Percentiles rank a stretch among this genome's conserved stretches.
These are phyloP conservation scores for Psilocybe subaeruginosa DNA, from an alignment of 768 basidiomycete species.

Conservation along the genomic window DNA sequence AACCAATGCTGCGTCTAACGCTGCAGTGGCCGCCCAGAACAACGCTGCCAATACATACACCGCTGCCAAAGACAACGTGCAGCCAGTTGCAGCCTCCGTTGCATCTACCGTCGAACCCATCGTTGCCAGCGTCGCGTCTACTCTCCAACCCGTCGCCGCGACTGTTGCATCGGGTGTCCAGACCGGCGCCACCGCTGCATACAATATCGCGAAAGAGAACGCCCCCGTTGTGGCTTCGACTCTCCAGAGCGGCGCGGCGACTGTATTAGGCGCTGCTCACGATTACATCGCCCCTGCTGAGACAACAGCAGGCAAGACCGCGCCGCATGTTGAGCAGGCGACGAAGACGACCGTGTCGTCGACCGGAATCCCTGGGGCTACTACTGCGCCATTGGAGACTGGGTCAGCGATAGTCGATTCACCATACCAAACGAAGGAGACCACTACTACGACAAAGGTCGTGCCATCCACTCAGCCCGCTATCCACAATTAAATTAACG, in stretches of 20 bases:
- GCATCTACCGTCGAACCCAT: background rate
- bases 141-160: background rate
- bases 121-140: background rate
- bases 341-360: background rate
- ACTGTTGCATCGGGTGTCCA: slow-evolving; percentile 3
- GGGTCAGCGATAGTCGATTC: slow-evolving; percentile 32
- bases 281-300: background rate
- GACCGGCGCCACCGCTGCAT: background rate
- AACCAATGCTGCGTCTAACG: background rate
- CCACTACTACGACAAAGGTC: slow-evolving; percentile 18
- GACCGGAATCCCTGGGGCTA: slow-evolving; percentile 17
- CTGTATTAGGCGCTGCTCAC: slow-evolving; percentile 24
- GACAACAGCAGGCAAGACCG: background rate
- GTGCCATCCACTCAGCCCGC: background rate
- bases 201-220: background rate
- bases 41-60: slow-evolving; percentile 4
- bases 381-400: slow-evolving; percentile 43
- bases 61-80: background rate
- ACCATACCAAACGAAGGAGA: slow-evolving; percentile 24
- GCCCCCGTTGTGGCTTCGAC: background rate
- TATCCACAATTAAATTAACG: background rate
- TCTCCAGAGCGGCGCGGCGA: background rate
- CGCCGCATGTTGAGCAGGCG: no score
- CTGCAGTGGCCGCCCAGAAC: slow-evolving; percentile 11
- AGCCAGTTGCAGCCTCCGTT: background rate